Conservation (phyloP, 2,329 filamentous ascomycete species). For the Sporothrix sp. region DNA sequence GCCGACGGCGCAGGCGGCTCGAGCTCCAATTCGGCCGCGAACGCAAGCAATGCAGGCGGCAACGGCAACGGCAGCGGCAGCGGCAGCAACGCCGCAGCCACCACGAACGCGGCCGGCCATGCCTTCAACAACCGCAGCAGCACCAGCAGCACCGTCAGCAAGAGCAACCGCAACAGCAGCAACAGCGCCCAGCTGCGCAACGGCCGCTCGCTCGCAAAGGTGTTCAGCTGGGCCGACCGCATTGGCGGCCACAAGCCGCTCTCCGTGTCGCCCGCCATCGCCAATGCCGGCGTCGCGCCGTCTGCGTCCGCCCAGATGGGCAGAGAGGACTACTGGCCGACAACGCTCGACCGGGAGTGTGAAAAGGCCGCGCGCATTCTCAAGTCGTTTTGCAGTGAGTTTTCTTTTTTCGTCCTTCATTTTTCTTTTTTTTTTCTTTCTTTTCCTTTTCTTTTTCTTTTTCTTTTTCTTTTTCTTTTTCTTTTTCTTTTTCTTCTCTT, state of each 20-base stretch:
- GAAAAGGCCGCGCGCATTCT: constrained; percentile 72
- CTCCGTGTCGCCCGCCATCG: constrained; percentile 14
- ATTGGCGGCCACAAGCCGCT: constrained; percentile 8
- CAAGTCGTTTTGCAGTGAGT: constrained; percentile 75
- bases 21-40: constrained; percentile 6
- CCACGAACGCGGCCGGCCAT: too few relatives aligned
- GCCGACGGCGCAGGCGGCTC: constrained; percentile 12
- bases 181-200: constrained; percentile 3
- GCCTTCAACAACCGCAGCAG: constrained; percentile 4
- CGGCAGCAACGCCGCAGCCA: too few relatives aligned
- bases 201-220: constrained; percentile 20
- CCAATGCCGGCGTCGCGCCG: constrained; percentile 18
- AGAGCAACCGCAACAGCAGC: constrained; percentile 4
- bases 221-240: constrained; percentile 26
- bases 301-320: constrained; percentile 77
- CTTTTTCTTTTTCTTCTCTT: not conserved
- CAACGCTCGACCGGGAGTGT: constrained; percentile 62
- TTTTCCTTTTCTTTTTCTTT: constrained; percentile 69
- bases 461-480: constrained; percentile 27
- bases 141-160: not conserved
- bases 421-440: constrained; percentile 13
- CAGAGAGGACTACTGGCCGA: constrained; percentile 65
- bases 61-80: constrained; percentile 6
- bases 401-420: constrained; percentile 32
- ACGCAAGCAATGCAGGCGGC: not conserved